Evolutionary conservation across 352 stramenopile genomes (phyloP).

Genomic region (Pythium utonaiense): DNA sequence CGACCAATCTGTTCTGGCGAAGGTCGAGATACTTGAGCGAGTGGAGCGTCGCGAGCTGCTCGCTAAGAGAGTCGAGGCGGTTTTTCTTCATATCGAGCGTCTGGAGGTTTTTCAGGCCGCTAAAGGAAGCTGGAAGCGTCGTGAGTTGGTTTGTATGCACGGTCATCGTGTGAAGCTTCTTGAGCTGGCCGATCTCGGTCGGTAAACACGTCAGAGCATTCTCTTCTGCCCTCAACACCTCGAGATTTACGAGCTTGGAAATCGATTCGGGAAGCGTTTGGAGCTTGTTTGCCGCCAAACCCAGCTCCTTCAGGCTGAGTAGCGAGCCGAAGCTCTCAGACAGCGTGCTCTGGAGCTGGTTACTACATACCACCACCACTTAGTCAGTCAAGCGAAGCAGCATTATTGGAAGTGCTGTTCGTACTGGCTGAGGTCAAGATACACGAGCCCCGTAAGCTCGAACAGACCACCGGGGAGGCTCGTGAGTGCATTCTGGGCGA

Average conservation of each 20-base stretch:
- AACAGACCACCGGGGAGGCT: conserved; percentile 64
- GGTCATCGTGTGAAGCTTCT: conserved; percentile 55
- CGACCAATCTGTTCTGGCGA: conserved; percentile 58
- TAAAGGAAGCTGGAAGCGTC: conserved; percentile 43
- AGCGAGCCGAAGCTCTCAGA: conserved; percentile 49
- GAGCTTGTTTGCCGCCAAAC: conserved; percentile 60
- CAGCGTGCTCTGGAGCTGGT: conserved; percentile 52
- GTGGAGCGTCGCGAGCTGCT: conserved; percentile 37
- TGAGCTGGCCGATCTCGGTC: conserved; percentile 44
- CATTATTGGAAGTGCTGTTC: background rate
- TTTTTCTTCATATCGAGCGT: conserved; percentile 83
- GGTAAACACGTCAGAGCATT: conserved; percentile 53
- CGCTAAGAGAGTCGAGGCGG: conserved; percentile 39
- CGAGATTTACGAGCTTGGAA: conserved; percentile 38
- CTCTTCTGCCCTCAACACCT: conserved; percentile 59
- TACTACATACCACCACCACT: conserved; percentile 32
- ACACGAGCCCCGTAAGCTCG: conserved; percentile 46
- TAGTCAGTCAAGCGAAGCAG: background rate
- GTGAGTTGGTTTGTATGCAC: conserved; percentile 62
- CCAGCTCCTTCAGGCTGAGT: conserved; percentile 57
- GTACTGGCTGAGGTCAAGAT: conserved; percentile 77
- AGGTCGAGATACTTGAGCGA: conserved; percentile 70
- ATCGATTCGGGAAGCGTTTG: conserved; percentile 51
- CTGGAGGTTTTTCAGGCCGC: conserved; percentile 43
- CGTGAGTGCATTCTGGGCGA: conserved; percentile 66